Evolutionary conservation across 208 protist genomes (phyloP), one percentile per base, ranked within the genome.

Genomic region (Trypanosoma rangeli): DNA sequence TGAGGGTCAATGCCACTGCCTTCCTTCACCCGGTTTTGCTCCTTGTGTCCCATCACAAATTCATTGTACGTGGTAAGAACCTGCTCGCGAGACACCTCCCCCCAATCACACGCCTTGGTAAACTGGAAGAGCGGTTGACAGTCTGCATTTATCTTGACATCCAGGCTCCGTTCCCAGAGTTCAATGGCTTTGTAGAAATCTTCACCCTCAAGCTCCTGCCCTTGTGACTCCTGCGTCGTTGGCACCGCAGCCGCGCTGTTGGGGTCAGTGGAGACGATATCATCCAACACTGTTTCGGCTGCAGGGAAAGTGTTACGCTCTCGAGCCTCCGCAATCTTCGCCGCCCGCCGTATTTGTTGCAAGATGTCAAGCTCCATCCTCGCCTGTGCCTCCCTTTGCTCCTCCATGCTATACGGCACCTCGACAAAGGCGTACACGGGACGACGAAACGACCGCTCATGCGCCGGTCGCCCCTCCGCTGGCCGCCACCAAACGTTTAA

Each of bases 401-500:
- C 83, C 18, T 76, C 74, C 1, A 68, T 64, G 48, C 83, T 81
- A 28, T 71, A 70, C 5, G 78, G 37, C 54, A 83, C 64, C 22
- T 55, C 37, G 49, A 89, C 83, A 71, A 89, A 87, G 16, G 79
- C 86, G 46, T 79, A 82, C n/a, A 92, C 79, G 13, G 86, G 73
- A 9, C 83, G 81, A 20, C 69, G 73, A 65, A 92, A 89, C 26
- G 49, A 69, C 35, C 5, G 22, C 39, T 69, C 70, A 29, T 63
- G 58, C 55, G 53, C 5, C 15, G 55, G 55, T 28, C 66, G 7
- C 50, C 58, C n/a, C 0, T 55, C 31, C 22, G 70, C 50, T 13
- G 77, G 78, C 13, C 50, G 57, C 87, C 87, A 94, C 87, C 87
- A 94, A 52, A 89, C 87, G 22, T 16, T 70, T 24, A 81, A 49